Conservation (phyloP, 306 rosid species). For the Inga oerstediana region DNA sequence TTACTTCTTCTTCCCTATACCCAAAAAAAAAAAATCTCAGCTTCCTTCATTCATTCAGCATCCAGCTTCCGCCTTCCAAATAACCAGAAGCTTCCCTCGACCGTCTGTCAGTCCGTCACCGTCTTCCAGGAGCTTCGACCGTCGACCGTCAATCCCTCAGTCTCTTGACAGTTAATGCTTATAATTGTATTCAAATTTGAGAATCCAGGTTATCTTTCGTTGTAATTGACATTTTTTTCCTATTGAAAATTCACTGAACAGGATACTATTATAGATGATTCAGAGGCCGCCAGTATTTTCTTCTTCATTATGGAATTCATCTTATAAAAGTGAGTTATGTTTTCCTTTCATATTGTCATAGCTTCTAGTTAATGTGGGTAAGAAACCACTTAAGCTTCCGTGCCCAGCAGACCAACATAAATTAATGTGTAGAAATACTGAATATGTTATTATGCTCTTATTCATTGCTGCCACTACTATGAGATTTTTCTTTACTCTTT, state of each 20-base stretch:
- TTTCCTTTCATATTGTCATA: constrained; percentile 16
- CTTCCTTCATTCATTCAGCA: too few species aligned
- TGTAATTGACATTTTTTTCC: background rate
- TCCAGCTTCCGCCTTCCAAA: too few species aligned
- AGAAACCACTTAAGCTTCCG: background rate
- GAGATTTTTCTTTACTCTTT: background rate
- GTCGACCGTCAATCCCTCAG: too few species aligned
- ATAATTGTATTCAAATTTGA: background rate
- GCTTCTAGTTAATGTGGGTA: background rate
- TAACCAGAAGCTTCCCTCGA: too few species aligned
- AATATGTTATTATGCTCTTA: background rate
- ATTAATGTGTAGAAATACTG: background rate
- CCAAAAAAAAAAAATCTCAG: too few species aligned
- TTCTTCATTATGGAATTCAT: constrained; percentile 49
- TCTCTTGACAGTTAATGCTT: background rate
- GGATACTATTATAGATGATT: constrained; percentile 35
- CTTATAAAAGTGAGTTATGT: constrained; percentile 49
- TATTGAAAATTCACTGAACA: background rate
- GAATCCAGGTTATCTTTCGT: background rate
- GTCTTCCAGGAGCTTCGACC: too few species aligned
- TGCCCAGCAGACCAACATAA: background rate
- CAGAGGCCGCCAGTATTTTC: constrained; percentile 52
- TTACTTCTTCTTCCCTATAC: too few species aligned
- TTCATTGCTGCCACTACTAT: background rate
- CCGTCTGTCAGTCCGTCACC: too few species aligned